Conservation (phyloP, 768 basidiomycete species). For the Daedaleopsis nitida region DNA sequence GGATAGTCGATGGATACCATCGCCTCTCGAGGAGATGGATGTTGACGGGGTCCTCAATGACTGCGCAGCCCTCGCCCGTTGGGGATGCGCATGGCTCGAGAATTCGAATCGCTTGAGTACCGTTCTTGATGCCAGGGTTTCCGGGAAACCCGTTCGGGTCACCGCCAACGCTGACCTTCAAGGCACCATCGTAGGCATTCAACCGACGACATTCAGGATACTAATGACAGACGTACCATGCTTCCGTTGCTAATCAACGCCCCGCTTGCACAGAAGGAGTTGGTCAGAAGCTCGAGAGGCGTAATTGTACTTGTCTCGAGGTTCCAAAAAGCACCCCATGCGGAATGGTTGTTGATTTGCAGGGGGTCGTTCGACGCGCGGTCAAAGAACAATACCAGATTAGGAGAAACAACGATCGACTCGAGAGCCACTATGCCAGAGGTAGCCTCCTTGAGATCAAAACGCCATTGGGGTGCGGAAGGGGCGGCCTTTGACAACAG, state of each 20-base stretch:
- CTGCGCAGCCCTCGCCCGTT: constrained; percentile 51
- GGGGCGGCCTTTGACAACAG: constrained; percentile 5
- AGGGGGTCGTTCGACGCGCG: constrained; percentile 87
- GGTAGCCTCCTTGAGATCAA: constrained; percentile 52
- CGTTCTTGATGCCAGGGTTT: constrained; percentile 71
- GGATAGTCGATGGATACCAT: constrained; percentile 77
- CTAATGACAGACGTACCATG: constrained; percentile 41
- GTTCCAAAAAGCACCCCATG: constrained; percentile 80
- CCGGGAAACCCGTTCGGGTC: constrained; percentile 70
- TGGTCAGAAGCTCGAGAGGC: constrained; percentile 68
- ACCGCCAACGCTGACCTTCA: constrained; percentile 65
- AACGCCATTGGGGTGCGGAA: constrained; percentile 20
- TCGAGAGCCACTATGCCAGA: constrained; percentile 87
- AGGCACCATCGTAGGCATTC: not conserved
- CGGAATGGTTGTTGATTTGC: constrained; percentile 71
- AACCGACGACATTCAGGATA: no score
- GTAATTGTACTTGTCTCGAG: constrained; percentile 60
- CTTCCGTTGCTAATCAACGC: constrained; percentile 77
- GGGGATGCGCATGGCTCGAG: constrained; percentile 65
- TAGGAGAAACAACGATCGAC: constrained; percentile 63
- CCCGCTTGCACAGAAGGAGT: constrained; percentile 88
- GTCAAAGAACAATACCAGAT: constrained; percentile 74
- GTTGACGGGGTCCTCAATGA: constrained; percentile 64
- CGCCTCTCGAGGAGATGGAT: constrained; percentile 75
- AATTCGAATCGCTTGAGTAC: constrained; percentile 74